phyloP scores from a whole-genome alignment of 176 grass and related monocot species.

The Phoenix roebelenii region DNA sequence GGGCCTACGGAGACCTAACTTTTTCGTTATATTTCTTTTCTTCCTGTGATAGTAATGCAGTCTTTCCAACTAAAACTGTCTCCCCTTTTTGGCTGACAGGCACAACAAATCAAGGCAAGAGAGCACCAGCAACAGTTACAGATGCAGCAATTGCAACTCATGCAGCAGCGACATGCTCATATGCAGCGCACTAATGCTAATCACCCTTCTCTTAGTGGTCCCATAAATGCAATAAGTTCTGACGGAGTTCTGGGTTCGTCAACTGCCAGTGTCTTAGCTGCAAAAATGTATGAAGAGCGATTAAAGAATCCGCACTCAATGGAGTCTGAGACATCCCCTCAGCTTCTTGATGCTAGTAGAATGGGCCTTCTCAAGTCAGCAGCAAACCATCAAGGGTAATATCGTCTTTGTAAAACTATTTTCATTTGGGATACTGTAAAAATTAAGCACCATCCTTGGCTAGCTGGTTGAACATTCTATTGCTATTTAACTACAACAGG shows the following conservation, averaged over 20 bases:
- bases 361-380: constrained; percentile 92
- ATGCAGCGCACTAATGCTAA: constrained; percentile 58
- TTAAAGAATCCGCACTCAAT: constrained; percentile 71
- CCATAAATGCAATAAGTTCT: constrained; percentile 60
- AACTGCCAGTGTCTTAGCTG: constrained; percentile 87
- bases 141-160: constrained; percentile 87
- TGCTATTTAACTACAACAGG: constrained; percentile 18
- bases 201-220: constrained; percentile 56
- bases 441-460: not conserved
- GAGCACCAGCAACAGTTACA: constrained; percentile 94
- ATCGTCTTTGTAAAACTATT: not conserved
- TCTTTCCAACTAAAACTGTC: too few relatives aligned
- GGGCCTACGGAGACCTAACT: too few relatives aligned
- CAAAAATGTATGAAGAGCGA: constrained; percentile 96
- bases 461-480: not conserved
- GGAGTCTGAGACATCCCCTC: constrained; percentile 63
- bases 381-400: constrained; percentile 75
- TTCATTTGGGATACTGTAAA: constrained; percentile 9
- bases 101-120: constrained; percentile 81
- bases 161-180: constrained; percentile 88
- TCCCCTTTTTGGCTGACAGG: constrained; percentile 22
- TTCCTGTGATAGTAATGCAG: too few relatives aligned
- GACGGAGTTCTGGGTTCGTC: constrained; percentile 72
- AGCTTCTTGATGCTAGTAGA: constrained; percentile 69
- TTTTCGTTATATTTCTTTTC: too few relatives aligned